Conservation (phyloP, 768 basidiomycete genomes). For the Tulasnella sp. region DNA sequence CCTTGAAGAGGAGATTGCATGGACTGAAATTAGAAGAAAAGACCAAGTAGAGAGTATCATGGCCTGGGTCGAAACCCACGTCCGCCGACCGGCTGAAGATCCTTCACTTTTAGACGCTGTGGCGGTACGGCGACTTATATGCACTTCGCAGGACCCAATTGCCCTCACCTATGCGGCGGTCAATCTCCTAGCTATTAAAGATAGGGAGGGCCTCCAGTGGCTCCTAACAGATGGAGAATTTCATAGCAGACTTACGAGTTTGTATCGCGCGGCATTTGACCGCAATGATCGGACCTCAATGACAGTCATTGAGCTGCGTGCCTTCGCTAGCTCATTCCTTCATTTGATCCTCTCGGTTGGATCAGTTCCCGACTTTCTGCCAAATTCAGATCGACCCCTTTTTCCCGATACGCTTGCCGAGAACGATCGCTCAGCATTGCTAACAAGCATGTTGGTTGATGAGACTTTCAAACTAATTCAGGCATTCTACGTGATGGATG, state of each 20-base stretch:
- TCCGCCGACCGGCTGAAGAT: background rate
- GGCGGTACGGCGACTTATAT: background rate
- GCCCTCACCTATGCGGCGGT: background rate
- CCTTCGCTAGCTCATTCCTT: background rate
- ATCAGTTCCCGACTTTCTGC: background rate
- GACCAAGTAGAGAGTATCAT: background rate
- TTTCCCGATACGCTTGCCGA: background rate
- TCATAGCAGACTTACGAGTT: background rate
- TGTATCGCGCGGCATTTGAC: background rate
- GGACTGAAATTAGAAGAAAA: background rate
- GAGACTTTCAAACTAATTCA: background rate
- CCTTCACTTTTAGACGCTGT: background rate
- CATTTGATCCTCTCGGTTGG: background rate
- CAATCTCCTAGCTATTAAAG: background rate
- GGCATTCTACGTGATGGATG: background rate
- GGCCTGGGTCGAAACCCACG: background rate
- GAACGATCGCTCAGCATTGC: constrained; percentile 1
- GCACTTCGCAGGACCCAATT: background rate
- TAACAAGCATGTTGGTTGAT: background rate
- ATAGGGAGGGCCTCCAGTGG: background rate
- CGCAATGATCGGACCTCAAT: background rate
- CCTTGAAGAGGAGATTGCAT: background rate
- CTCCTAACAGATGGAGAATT: background rate
- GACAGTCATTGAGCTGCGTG: background rate
- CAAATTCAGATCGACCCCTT: background rate